These are phyloP conservation scores for Huiozyma sinensis DNA, from an alignment of 805 yeast species.

Conservation along the genomic window DNA sequence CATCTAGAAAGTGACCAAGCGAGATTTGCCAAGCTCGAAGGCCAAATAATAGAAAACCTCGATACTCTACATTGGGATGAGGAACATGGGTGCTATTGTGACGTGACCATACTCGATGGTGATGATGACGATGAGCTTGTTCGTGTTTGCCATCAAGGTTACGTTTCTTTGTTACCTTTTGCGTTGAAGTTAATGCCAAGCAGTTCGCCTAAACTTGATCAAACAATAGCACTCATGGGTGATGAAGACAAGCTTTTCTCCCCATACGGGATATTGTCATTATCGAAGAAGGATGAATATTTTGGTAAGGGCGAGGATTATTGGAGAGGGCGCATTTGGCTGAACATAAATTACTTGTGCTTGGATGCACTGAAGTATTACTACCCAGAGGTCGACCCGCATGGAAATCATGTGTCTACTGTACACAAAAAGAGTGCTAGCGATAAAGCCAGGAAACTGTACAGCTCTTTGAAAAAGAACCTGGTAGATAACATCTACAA, in stretches of 20 bases:
- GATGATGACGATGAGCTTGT: constrained; percentile 37
- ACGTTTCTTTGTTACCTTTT: constrained; percentile 79
- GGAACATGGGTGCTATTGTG: constrained; percentile 62
- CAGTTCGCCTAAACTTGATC: constrained; percentile 36
- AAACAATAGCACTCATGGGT: constrained; percentile 45
- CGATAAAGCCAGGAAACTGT: constrained; percentile 27
- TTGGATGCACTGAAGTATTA: constrained; percentile 62
- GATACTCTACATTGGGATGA: constrained; percentile 76
- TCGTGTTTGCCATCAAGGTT: constrained; percentile 82
- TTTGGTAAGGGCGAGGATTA: constrained; percentile 81
- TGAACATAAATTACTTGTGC: constrained; percentile 76
- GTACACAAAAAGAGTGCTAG: background rate
- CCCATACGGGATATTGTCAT: constrained; percentile 67
- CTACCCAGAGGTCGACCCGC: constrained; percentile 20
- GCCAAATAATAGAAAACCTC: constrained; percentile 50
- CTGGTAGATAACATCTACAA: constrained; percentile 55
- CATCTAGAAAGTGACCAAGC: constrained; percentile 48
- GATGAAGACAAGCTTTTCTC: constrained; percentile 73
- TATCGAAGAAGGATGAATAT: constrained; percentile 52
- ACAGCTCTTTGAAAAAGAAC: constrained; percentile 50
- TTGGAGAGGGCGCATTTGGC: constrained; percentile 95
- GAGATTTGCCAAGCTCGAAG: constrained; percentile 43
- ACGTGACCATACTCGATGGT: constrained; percentile 61
- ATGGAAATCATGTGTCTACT: constrained; percentile 1
- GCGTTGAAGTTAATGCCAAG: constrained; percentile 52